Evolutionary conservation across 1,284 basidiomycete species (phyloP), one percentile per base, ranked within the genome.

Genomic region (Rhodotorula sp.): DNA sequence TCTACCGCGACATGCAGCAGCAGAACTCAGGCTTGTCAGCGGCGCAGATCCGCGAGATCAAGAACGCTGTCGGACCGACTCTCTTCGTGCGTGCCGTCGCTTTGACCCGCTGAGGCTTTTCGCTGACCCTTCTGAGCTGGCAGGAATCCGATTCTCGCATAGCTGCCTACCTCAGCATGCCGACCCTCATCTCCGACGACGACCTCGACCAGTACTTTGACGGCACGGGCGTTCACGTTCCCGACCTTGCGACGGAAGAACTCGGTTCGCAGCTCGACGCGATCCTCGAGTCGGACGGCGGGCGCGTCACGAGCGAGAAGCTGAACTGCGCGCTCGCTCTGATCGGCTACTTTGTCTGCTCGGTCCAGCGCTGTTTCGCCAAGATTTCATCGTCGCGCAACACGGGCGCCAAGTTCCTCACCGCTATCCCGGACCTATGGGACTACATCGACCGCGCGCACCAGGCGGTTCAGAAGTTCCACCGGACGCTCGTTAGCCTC

Each of bases 131-230:
- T 44, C 29, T 19, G 2, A 11, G 36, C 20, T 24, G 9, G 27
- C 55, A 57, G 55, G 74, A 75, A 49, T 73, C 66, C 30, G 74
- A 75, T 34, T 69, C 71, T 1, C 67, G 74, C 24, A 68, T 70
- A 17, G 61, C 71, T 4, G 74, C 74, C 8, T 75, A 68, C 64
- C 56, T 70, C 4, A 64, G 55, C 48, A 56, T 73, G 59, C 67
- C 73, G 11, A 51, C 57, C 13, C 47, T 72, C 30, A 72, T 74
- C 52, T 44, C 52, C 27, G 70, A 70, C 22, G 51, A 55, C 4
- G 73, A 74, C 52, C 51, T 74, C 20, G n/a, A 44, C 59, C 66
- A 70, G 24, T 72, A 65, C 59, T 74, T 72, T 30, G 63, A 70
- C 17, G 70, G 69, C 19, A 71, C 65, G 0, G 71, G 71, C 59